Conservation (phyloP, 306 rosid genomes). For the Malus sylvestris region DNA sequence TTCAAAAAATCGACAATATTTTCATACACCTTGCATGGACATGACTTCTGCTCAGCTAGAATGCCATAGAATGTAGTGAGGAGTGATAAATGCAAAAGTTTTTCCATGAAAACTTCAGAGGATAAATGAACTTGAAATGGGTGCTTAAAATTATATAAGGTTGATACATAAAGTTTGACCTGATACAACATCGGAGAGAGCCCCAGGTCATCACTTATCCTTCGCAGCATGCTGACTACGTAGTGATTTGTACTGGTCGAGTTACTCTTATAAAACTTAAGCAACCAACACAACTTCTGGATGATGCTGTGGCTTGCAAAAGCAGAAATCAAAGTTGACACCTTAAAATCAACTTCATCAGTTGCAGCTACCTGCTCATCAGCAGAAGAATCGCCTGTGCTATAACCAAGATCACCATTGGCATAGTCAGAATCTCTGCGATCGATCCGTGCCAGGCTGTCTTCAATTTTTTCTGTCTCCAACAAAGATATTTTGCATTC, state of each 20-base stretch:
- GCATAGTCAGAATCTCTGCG: conserved; percentile 27
- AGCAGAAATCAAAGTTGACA: conserved; percentile 65
- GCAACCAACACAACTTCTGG: conserved; percentile 88
- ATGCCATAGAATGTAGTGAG: conserved; percentile 64
- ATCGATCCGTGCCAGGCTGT: conserved; percentile 23
- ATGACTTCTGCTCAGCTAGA: conserved; percentile 65
- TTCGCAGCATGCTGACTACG: conserved; percentile 61
- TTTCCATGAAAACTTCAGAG: conserved; percentile 7
- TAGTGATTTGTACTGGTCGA: conserved; percentile 64
- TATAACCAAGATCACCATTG: conserved; percentile 36
- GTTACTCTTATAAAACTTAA: conserved; percentile 87
- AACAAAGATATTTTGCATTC: conserved; percentile 17
- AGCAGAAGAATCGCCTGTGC: conserved; percentile 50
- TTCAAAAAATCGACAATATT: conserved; percentile 60
- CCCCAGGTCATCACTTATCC: conserved; percentile 72
- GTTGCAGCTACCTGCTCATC: conserved; percentile 57
- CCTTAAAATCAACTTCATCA: conserved; percentile 81
- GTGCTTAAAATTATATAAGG: conserved; percentile 1
- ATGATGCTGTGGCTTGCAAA: conserved; percentile 65
- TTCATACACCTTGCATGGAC: conserved; percentile 55
- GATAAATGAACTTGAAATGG: conserved; percentile 11
- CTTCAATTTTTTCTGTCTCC: conserved; percentile 24
- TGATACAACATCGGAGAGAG: conserved; percentile 93
- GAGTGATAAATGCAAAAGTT: conserved; percentile 63
- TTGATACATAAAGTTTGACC: conserved; percentile 39